Evolutionary conservation across 768 basidiomycete species (phyloP).

Genomic region (Mycena galopus): DNA sequence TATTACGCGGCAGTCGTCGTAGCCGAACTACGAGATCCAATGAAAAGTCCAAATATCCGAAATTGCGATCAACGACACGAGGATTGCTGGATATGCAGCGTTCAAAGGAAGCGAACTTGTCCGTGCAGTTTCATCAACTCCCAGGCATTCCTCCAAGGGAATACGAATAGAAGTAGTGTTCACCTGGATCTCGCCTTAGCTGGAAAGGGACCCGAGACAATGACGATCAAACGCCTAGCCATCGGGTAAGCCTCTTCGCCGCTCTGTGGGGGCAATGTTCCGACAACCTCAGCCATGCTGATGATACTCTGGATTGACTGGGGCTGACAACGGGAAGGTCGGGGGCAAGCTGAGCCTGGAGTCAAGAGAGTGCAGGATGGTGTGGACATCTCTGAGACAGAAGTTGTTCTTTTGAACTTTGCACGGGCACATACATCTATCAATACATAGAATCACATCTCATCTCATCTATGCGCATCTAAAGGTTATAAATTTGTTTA

Average conservation of each 20-base stretch:
- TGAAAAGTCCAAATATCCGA: conserved; percentile 59
- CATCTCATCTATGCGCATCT: background rate
- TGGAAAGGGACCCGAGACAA: conserved; percentile 43
- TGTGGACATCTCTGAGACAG: conserved; percentile 50
- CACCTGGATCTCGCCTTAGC: conserved; percentile 59
- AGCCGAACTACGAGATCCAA: conserved; percentile 64
- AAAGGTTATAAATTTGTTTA: conserved; percentile 64
- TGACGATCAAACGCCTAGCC: conserved; percentile 61
- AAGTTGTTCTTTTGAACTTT: conserved; percentile 47
- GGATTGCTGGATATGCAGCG: conserved; percentile 72
- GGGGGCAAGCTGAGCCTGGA: conserved; percentile 50
- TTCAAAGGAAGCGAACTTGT: conserved; percentile 60
- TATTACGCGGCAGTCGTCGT: conserved; percentile 77
- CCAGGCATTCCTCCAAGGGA: conserved; percentile 58
- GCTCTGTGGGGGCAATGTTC: background rate
- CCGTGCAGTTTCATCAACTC: conserved; percentile 72
- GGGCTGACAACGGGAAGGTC: conserved; percentile 58
- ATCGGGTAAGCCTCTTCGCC: conserved; percentile 53
- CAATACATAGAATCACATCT: background rate
- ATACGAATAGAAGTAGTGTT: conserved; percentile 51
- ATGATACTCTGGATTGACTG: conserved; percentile 65
- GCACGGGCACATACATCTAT: background rate
- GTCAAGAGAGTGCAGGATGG: conserved; percentile 36
- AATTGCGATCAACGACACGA: conserved; percentile 58
- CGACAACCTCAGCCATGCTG: conserved; percentile 54